Evolutionary conservation across 345 rosid genomes (phyloP).

Genomic region (Aegle marmelos): DNA sequence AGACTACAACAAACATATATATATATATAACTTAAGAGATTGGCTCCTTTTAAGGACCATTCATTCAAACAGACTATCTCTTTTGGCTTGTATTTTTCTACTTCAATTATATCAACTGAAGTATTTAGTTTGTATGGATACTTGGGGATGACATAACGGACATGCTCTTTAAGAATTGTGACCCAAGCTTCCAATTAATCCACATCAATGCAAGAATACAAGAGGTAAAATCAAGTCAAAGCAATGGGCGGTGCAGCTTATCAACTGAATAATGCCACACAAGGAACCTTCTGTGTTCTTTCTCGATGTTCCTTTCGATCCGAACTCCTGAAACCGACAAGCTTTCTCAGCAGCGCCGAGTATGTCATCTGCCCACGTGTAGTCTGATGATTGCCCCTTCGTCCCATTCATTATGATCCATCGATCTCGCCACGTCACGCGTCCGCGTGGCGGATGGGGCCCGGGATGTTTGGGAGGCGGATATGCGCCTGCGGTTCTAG

Average conservation of each 20-base stretch:
- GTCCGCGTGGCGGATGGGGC: conserved; percentile 9
- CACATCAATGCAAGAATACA: conserved; percentile 1
- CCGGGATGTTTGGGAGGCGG: background rate
- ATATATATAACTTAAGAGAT: too few species aligned
- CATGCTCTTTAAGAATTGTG: background rate
- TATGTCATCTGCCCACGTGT: conserved; percentile 8
- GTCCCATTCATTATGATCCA: background rate
- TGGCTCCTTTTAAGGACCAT: too few species aligned
- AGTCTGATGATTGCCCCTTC: background rate
- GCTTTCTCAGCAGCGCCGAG: background rate
- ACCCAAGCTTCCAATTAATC: background rate
- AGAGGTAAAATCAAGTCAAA: background rate
- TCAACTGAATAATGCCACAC: background rate
- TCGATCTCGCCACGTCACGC: background rate
- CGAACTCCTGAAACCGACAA: conserved; percentile 8
- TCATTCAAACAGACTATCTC: too few species aligned
- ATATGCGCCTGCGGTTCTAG: conserved; percentile 12
- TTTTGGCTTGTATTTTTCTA: background rate
- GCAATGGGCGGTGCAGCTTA: background rate
- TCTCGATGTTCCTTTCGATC: background rate
- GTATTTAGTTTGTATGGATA: background rate
- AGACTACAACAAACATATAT: too few species aligned
- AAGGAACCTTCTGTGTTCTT: conserved; percentile 17
- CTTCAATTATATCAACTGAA: background rate
- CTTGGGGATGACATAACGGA: background rate